Evolutionary conservation across 306 rosid species (phyloP), one percentile per base, ranked within the genome.

Genomic region (Quercus mongolica): DNA sequence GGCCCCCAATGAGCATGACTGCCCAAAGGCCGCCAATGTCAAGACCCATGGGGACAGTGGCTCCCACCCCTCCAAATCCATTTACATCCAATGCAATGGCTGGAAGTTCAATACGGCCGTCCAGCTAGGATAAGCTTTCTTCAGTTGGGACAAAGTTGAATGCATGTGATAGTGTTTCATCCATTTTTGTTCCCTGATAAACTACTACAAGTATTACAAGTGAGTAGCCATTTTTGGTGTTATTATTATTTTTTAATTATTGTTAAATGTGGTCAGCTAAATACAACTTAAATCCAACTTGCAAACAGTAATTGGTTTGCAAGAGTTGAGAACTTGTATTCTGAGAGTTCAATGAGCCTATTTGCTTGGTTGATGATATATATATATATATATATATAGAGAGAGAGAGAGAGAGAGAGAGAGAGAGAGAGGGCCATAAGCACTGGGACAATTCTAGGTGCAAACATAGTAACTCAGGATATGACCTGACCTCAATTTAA

Each of bases 11-110:
- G 71, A 69, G 67, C 83, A 87, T 89, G 94, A 69, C 69, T 28
- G 75, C 88, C 70, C 94, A 83, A 57, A 91, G 96, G 83, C 97
- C 93, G 12, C 87, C 87, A 20, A 83, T 81, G 55, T 82, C 86
- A 23, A 82, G 91, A 83, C 85, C 96, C 21, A 54, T 79, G 76
- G 94, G 96, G 75, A 49, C 87, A 19, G 68, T 52, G 31, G 79
- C 84, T 61, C 54, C 91, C 14, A 71, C 79, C 46, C 79, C 86
- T 56, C 74, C 85, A 78, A 84, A 85, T 84, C 83, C 88, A 69
- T 84, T 89, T 75, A 58, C 88, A n/a, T 77, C 92, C 74, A 67
- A 92, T 57, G 41, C 90, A 68, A 44, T 85, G 14, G 67, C 86
- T 33, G 94, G 91, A 78, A 87, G 79, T 82, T 78, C 90, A 68